These are phyloP conservation scores for Cladorrhinum sp. DNA, from an alignment of 2,329 filamentous ascomycete genomes.

Conservation along the genomic window DNA sequence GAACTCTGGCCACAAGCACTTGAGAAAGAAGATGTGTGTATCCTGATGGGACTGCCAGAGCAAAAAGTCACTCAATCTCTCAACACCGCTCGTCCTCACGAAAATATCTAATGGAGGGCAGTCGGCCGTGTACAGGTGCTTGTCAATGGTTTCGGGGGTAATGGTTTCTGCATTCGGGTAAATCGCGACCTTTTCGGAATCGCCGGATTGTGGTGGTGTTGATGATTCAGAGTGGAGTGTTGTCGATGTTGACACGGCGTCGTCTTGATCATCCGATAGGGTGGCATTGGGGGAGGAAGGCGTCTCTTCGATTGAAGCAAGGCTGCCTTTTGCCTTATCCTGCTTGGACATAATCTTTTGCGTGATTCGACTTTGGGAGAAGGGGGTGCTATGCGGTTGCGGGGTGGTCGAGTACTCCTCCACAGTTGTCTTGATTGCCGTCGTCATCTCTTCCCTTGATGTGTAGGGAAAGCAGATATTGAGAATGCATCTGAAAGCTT, in stretches of 20 bases:
- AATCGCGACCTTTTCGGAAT: constrained; percentile 36
- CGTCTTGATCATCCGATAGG: constrained; percentile 48
- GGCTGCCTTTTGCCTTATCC: constrained; percentile 45
- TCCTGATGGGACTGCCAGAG: constrained; percentile 95
- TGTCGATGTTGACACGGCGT: constrained; percentile 58
- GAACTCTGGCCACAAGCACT: constrained; percentile 94
- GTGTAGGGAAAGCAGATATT: constrained; percentile 99
- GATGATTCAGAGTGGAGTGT: constrained; percentile 56
- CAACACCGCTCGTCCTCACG: constrained; percentile 87
- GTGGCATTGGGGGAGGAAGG: constrained; percentile 35
- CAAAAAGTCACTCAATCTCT: constrained; percentile 95
- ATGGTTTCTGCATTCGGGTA: constrained; percentile 80
- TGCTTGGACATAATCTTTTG: constrained; percentile 76
- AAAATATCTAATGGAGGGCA: constrained; percentile 88
- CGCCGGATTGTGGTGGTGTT: constrained; percentile 37
- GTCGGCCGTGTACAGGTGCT: constrained; percentile 82
- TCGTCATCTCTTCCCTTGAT: constrained; percentile 90
- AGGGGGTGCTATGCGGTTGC: constrained; percentile 63
- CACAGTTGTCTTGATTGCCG: constrained; percentile 83
- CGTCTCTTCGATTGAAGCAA: constrained; percentile 49
- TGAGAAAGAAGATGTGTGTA: constrained; percentile 87
- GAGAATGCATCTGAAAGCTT: constrained; percentile 50
- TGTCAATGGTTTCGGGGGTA: constrained; percentile 74
- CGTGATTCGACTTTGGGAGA: constrained; percentile 83
- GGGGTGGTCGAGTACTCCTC: constrained; percentile 77